Conservation (phyloP, 2,329 filamentous ascomycete genomes). For the Paramyrothecium sp. region DNA sequence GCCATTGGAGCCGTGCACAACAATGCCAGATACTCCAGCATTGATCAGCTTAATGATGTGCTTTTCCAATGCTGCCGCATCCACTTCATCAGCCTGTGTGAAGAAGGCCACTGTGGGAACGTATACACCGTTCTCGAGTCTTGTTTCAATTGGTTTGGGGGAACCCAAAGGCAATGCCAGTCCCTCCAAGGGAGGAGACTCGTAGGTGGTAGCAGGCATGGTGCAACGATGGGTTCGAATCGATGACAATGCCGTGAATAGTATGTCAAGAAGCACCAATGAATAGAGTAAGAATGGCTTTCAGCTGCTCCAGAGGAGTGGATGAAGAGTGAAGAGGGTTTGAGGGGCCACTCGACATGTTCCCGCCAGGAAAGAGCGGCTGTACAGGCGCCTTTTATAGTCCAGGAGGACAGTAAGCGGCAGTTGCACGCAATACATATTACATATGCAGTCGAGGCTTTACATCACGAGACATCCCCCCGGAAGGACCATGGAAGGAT, state of each 20-base stretch:
- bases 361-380: neutral
- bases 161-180: neutral
- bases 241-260: too few relatives aligned
- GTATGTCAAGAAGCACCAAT: too few relatives aligned
- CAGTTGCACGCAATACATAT: neutral
- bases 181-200: neutral
- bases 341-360: too few relatives aligned
- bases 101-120: constrained; percentile 37
- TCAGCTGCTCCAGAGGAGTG: too few relatives aligned
- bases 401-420: neutral
- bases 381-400: neutral
- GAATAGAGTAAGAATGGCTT: too few relatives aligned
- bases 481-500: neutral
- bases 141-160: constrained; percentile 19
- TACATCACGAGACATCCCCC: neutral
- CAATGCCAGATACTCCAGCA: constrained; percentile 71
- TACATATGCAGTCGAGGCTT: neutral
- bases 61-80: constrained; percentile 26
- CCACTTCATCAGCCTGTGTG: constrained; percentile 29
- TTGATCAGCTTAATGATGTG: constrained; percentile 48
- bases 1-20: constrained; percentile 80
- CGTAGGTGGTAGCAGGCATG: too few relatives aligned
- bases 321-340: too few relatives aligned
- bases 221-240: too few relatives aligned
- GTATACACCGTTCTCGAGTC: constrained; percentile 30